Evolutionary conservation across 1,284 basidiomycete species (phyloP).

Genomic region (Uromyces viciae-fabae): DNA sequence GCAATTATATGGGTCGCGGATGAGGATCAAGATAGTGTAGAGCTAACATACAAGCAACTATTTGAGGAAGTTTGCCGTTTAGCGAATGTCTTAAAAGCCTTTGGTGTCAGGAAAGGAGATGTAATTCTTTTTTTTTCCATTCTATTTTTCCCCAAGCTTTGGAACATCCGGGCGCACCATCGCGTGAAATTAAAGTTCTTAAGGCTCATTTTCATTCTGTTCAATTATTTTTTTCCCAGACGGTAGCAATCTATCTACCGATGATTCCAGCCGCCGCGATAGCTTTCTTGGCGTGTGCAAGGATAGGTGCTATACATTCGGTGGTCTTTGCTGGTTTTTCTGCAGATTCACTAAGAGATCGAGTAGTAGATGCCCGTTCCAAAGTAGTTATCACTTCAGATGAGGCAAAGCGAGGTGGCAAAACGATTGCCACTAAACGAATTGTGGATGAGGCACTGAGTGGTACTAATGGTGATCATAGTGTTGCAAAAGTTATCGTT

Average conservation of each 20-base stretch:
- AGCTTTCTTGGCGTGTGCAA: conserved; percentile 92
- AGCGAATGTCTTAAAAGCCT: conserved; percentile 84
- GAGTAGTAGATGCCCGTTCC: conserved; percentile 82
- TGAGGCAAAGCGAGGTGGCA: conserved; percentile 89
- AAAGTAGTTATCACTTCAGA: conserved; percentile 91
- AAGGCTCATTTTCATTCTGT: too few relatives aligned
- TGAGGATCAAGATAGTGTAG: conserved; percentile 75
- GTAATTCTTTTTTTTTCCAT: conserved; percentile 52
- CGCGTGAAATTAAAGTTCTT: too few relatives aligned
- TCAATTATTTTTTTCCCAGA: conserved; percentile 16
- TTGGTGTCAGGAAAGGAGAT: conserved; percentile 94
- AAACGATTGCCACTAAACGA: conserved; percentile 89
- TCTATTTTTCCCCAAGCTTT: conserved; percentile 17
- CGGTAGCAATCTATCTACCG: conserved; percentile 73
- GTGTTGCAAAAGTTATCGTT: conserved; percentile 78
- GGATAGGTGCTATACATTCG: conserved; percentile 96
- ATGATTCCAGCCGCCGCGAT: conserved; percentile 68
- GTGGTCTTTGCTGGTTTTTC: conserved; percentile 98
- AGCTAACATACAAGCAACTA: conserved; percentile 78
- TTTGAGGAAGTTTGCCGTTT: conserved; percentile 81
- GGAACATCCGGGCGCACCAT: too few relatives aligned
- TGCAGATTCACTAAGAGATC: conserved; percentile 90
- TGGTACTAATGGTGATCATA: conserved; percentile 63
- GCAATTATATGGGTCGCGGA: conserved; percentile 99
- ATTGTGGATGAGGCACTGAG: conserved; percentile 86